These are phyloP conservation scores for Cladosporium phlei DNA, from an alignment of 2,329 filamentous ascomycete genomes.

Conservation along the genomic window DNA sequence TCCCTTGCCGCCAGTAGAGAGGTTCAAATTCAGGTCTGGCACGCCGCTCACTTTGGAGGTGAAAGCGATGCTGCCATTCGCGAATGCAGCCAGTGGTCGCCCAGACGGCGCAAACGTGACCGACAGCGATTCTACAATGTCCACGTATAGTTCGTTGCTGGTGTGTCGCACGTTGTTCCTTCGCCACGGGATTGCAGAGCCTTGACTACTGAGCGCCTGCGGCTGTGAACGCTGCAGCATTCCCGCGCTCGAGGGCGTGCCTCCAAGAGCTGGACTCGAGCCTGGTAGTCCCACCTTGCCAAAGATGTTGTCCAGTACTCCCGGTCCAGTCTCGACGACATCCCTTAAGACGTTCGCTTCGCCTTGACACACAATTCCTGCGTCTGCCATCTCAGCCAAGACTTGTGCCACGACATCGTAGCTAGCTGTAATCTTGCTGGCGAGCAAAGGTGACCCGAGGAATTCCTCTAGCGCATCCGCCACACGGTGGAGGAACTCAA, in stretches of 20 bases:
- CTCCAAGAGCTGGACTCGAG: conserved; percentile 24
- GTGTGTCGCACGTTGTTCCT: conserved; percentile 90
- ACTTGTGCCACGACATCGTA: conserved; percentile 95
- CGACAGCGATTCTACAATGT: conserved; percentile 83
- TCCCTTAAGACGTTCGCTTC: conserved; percentile 91
- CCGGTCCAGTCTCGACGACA: conserved; percentile 77
- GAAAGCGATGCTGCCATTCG: conserved; percentile 89
- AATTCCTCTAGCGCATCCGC: conserved; percentile 94
- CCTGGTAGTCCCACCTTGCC: conserved; percentile 81
- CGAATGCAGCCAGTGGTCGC: conserved; percentile 76
- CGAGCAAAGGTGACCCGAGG: conserved; percentile 77
- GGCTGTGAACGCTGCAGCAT: conserved; percentile 15
- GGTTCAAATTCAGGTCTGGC: conserved; percentile 77
- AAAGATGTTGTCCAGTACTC: conserved; percentile 81
- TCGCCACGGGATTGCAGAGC: conserved; percentile 73
- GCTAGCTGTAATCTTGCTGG: conserved; percentile 78
- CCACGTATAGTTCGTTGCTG: conserved; percentile 94
- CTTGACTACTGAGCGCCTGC: conserved; percentile 25
- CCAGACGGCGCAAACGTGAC: conserved; percentile 90
- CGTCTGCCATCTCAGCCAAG: conserved; percentile 93
- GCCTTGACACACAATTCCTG: conserved; percentile 79
- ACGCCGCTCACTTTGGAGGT: conserved; percentile 92
- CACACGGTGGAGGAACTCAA: conserved; percentile 91
- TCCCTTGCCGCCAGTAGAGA: conserved; percentile 77
- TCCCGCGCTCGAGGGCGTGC: conserved; percentile 17